These are phyloP conservation scores for Clohesyomyces aquaticus DNA, from an alignment of 495 filamentous ascomycete genomes.

Conservation along the genomic window DNA sequence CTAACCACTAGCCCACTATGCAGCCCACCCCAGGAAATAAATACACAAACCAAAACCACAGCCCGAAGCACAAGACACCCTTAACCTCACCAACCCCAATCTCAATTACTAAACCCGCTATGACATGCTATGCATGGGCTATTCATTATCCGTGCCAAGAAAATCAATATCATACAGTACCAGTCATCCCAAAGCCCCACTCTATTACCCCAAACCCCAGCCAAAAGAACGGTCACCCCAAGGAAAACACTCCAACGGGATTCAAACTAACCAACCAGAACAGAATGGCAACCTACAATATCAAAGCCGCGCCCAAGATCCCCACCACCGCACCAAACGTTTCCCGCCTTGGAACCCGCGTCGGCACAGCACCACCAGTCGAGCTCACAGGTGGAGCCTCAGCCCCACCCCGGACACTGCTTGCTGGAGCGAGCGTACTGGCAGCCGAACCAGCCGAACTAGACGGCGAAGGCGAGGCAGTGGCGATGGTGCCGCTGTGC, in stretches of 20 bases:
- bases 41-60: too few relatives aligned
- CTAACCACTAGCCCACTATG: too few relatives aligned
- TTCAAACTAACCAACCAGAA: background rate
- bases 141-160: background rate
- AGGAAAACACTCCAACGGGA: too few relatives aligned
- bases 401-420: background rate
- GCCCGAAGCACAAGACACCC: too few relatives aligned
- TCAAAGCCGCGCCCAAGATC: constrained; percentile 28
- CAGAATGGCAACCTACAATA: constrained; percentile 12
- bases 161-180: constrained; percentile 3
- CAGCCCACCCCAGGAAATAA: too few relatives aligned
- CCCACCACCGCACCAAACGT: constrained; percentile 31
- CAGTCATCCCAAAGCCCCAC: background rate
- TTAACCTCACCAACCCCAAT: too few relatives aligned
- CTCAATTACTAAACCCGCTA: too few relatives aligned
- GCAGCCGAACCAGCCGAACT: constrained; percentile 2
- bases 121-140: too few relatives aligned
- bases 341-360: constrained; percentile 25
- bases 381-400: background rate
- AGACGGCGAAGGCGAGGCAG: constrained; percentile 2
- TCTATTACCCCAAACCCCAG: background rate
- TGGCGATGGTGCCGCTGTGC: constrained; percentile 12
- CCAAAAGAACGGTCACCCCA: too few relatives aligned
- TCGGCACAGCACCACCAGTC: constrained; percentile 29
- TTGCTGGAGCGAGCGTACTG: background rate